Base-by-base conservation (phyloP, 495 filamentous ascomycete genomes). In the Bathelium albidoporum region DNA sequence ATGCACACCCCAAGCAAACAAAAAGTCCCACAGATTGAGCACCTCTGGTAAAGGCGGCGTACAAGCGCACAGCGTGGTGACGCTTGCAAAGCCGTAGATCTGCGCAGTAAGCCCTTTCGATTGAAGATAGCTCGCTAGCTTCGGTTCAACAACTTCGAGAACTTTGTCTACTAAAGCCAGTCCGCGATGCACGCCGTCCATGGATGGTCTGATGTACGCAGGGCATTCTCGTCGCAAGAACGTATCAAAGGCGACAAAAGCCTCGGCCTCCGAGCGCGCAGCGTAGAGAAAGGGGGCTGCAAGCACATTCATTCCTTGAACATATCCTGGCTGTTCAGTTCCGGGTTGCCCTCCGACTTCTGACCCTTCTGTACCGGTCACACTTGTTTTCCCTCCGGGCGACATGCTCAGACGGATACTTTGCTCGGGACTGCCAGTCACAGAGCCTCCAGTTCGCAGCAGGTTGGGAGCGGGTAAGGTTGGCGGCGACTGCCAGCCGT, bases 261-360 rank as follows among this genome's bases (percentile, higher is more conserved):
- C 94, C 72, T 99, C 91, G 0, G 91, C 89, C 74, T 99, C 94
- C 69, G 89, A 95, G 64, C 89, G 86, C 20, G 94, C 91, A 2
- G 92, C 91, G 74, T 99, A 99, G 45, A 97, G 81, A 69, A 99
- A 97, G 0, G 94, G 95, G 10, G 94, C 94, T 39, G 90, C 92
- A n/a, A 98, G 83, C n/a, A 97, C 93, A 71, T 97, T 98, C 94
- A 98, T 97, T 63, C 94, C 94, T 72, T 99, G 94, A 4, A 97
- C 95, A 72, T 99, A 99, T 60, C 89, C 90, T 2, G 24, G 49
- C 24, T 55, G 49, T 29, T 55, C 49, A n/a, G 49, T 55, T 9
- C 22, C 49, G 10, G 49, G 49, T 24, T 55, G 49, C 24, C 73
- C 26, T 22, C 59, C 74, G 11, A 67, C 72, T 55, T 85, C 82